Evolutionary conservation across 768 basidiomycete genomes (phyloP).

Genomic region (Leucocoprinus sp.): DNA sequence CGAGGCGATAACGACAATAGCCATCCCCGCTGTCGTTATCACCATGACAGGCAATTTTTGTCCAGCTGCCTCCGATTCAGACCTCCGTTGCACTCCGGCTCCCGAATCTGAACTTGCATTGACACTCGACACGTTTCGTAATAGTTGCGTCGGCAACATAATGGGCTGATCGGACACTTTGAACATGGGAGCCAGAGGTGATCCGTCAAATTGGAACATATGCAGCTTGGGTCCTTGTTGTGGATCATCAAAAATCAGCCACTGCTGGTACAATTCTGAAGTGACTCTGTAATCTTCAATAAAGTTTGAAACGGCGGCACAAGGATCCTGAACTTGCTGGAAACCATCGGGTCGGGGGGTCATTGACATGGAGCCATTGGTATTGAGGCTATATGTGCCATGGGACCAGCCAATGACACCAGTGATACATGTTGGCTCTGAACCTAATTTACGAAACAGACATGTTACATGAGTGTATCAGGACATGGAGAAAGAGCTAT

Average conservation of each 20-base stretch:
- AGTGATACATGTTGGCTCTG: conserved; percentile 81
- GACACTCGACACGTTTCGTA: conserved; percentile 47
- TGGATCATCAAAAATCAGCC: conserved; percentile 69
- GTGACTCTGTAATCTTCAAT: conserved; percentile 77
- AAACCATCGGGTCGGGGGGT: conserved; percentile 78
- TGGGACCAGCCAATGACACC: conserved; percentile 88
- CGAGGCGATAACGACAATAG: conserved; percentile 20
- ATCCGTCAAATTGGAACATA: conserved; percentile 71
- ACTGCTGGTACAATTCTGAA: conserved; percentile 46
- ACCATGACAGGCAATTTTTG: conserved; percentile 18
- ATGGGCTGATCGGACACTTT: conserved; percentile 62
- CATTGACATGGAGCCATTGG: conserved; percentile 77
- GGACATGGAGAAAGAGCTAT: not conserved
- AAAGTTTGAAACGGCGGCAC: conserved; percentile 81
- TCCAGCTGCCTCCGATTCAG: conserved; percentile 20
- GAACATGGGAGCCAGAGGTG: conserved; percentile 66
- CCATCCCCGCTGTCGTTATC: conserved; percentile 21
- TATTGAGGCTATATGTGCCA: conserved; percentile 58
- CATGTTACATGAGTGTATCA: not conserved
- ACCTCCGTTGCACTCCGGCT: conserved; percentile 18
- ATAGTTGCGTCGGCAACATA: conserved; percentile 71
- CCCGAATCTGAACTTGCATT: conserved; percentile 8
- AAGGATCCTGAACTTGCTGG: conserved; percentile 93
- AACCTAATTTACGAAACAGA: conserved; percentile 39
- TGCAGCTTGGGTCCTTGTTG: conserved; percentile 59